These are phyloP conservation scores for Globisporangium nagaii DNA, from an alignment of 352 stramenopile genomes.

Conservation along the genomic window DNA sequence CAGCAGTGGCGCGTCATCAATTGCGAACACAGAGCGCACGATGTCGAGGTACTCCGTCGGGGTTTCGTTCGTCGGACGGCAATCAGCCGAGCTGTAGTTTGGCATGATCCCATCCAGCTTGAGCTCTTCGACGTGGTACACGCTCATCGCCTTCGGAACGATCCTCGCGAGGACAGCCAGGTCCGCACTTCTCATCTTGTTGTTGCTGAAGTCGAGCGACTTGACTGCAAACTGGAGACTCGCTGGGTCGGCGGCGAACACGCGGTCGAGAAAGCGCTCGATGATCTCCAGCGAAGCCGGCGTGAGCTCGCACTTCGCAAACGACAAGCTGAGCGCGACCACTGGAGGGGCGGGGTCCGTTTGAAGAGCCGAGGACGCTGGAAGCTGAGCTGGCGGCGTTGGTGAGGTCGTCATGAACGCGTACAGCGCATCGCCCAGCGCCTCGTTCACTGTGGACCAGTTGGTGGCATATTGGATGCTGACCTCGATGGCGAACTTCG, in stretches of 20 bases:
- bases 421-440: not conserved
- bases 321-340: not conserved
- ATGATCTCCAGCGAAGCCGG: not conserved
- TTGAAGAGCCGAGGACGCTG: not conserved
- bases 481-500: not conserved
- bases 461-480: not conserved
- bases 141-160: not conserved
- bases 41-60: not conserved
- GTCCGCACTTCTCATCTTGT: conserved; percentile 1
- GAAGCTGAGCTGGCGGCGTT: not conserved
- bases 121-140: conserved; percentile 2
- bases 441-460: not conserved
- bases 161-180: conserved; percentile 11
- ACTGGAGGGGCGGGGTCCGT: not conserved
- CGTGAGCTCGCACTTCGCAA: not conserved
- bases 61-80: not conserved
- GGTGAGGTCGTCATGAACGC: not conserved
- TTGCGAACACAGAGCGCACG: not conserved
- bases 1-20: not conserved
- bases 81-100: too few relatives aligned
- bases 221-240: not conserved
- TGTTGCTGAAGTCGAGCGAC: conserved; percentile 2
- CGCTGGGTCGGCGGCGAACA: not conserved
- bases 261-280: conserved; percentile 6
- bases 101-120: not conserved